Base-by-base conservation (phyloP, 306 rosid genomes). In the Cicer pinnatifidum region DNA sequence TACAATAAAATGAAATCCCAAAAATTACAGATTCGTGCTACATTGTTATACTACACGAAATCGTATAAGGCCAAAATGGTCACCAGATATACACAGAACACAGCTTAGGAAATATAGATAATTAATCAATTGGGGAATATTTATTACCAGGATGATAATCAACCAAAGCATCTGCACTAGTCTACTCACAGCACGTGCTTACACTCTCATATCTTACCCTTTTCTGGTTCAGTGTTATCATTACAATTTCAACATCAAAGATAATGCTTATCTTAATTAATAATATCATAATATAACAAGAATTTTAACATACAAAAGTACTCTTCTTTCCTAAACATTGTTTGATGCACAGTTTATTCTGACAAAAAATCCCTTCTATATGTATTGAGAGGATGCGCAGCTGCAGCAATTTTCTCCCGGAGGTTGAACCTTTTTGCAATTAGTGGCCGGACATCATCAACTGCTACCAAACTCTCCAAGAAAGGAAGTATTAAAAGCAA, bases 401-500 rank as follows among this genome's bases (percentile, higher is more conserved):
- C 97, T 2, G 97, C 91, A 15, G 92, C 93, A 47, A 95, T 83
- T 88, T 79, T 95, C 87, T 85, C 90, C 75, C 89, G 76, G 72
- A 90, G 93, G 87, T 84, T 90, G 87, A 95, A 95, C 72, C 83
- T 95, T 78, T 75, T 80, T 5, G 97, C 93, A 59, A 95, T 95
- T 50, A 85, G 77, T 0, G 96, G 99, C 39, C 99, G 90, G n/a
- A 95, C 99, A 83, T 95, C 99, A 50, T 91, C 99, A 17, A 80
- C 97, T 70, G 88, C 97, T 68, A 90, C 89, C 85, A 95, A 82
- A 69, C 97, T 90, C 89, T 95, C 99, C 93, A 95, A 80, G 72
- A 95, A 95, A 0, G 99, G 97, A 47, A 95, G 91, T 28, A 95
- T 76, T 9, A 33, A 70, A 50, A 91, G 85, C 86, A 95, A 79